Base-by-base conservation (phyloP, 495 filamentous ascomycete genomes). In the Talaromyces wortmannii region DNA sequence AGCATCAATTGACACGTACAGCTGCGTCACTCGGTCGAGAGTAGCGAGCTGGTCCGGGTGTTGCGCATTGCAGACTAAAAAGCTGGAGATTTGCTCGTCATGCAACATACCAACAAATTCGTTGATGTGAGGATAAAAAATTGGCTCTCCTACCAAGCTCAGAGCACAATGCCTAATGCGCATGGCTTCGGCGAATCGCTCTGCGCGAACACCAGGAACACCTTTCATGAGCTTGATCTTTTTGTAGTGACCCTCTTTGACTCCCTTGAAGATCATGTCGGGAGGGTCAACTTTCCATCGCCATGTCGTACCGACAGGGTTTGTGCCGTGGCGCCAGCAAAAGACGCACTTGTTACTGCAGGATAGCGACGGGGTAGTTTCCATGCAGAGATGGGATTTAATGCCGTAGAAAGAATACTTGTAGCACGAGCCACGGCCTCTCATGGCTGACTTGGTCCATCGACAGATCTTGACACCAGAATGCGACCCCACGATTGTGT, bases 291-390 rank as follows among this genome's bases (percentile, higher is more conserved):
- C 88, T 53, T 90, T 83, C 92, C 92, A 97, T 47, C 92, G 85
- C 92, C 92, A 97, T 5, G 84, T 92, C 3, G 92, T 97, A 30
- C 92, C 91, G 13, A 97, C 92, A 0, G 92, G 92, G 68, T 97
- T 97, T 0, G 92, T 97, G 45, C 92, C 92, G 64, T 97, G 92
- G 11, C 92, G 86, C 92, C 92, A 97, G 78, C 92, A 97, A 73
- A 97, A 97, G 64, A 97, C 88, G 71, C 92, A 97, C 67, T 97
- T 97, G 69, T 97, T 97, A 61, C 87, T 91, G 78, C 92, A 97
- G 13, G 90, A 95, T 15, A 97, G 81, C 1, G 91, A 95, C 0
- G 92, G 92, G 0, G 92, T 97, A 4, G 91, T 89, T 71, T 97
- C 92, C 92, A 97, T 97, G 74, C 92, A 97, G 44, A 94, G 84